A percentile compares a stretch with the other conserved stretches of the same genome.
phyloP scores from a whole-genome alignment of 768 basidiomycete genomes.

The Amyloporia xantha region DNA sequence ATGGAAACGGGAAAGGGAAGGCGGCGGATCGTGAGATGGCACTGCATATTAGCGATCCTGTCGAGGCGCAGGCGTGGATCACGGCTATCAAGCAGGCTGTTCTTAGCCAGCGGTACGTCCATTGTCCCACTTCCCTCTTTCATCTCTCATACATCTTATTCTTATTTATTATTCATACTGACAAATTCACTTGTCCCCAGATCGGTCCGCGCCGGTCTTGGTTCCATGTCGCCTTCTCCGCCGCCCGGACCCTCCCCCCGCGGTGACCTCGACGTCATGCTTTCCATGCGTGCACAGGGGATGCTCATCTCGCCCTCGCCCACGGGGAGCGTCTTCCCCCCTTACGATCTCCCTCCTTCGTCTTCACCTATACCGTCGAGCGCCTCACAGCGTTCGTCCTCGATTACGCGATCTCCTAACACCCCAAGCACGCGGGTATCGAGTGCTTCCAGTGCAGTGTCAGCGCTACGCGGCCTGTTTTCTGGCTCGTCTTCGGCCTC shows the following conservation, averaged over 20 bases:
- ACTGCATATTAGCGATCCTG: conserved; percentile 54
- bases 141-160: not conserved
- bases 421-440: not conserved
- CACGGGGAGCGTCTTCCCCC: not conserved
- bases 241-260: conserved; percentile 50
- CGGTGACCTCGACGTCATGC: conserved; percentile 80
- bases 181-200: conserved; percentile 31
- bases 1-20: not conserved
- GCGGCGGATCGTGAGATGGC: conserved; percentile 10
- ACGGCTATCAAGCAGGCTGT: conserved; percentile 65
- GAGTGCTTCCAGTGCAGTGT: conserved; percentile 33
- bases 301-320: conserved; percentile 26
- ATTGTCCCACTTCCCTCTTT: not conserved
- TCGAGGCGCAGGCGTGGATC: conserved; percentile 73
- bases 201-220: conserved; percentile 63
- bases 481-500: too few species aligned
- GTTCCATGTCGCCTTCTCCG: conserved; percentile 34
- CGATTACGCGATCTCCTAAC: not conserved
- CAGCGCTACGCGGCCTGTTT: conserved; percentile 57
- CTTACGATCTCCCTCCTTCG: not conserved
- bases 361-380: not conserved
- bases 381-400: not conserved
- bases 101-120: conserved; percentile 56
- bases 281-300: conserved; percentile 71
- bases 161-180: conserved; percentile 2